phyloP scores from a whole-genome alignment of 1,284 basidiomycete species.

The Cutaneotrichosporon cavernicola region DNA sequence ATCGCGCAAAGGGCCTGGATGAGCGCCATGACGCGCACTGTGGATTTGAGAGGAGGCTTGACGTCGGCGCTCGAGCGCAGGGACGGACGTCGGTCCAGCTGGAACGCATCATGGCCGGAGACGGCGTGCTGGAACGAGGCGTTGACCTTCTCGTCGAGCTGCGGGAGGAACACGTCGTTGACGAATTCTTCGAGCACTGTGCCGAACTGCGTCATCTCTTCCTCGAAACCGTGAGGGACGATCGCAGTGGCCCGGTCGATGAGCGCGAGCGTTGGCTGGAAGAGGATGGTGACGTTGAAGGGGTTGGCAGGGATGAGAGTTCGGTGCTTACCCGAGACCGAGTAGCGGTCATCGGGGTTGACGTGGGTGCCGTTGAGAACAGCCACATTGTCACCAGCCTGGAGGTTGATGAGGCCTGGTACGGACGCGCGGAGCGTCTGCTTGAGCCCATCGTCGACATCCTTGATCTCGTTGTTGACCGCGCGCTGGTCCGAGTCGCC shows the following conservation, averaged over 20 bases:
- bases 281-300: conserved; percentile 90
- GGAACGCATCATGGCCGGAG: conserved; percentile 78
- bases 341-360: conserved; percentile 63
- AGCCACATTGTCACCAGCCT: conserved; percentile 60
- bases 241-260: conserved; percentile 68
- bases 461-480: conserved; percentile 66
- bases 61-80: conserved; percentile 17
- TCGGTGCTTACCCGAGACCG: conserved; percentile 71
- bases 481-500: conserved; percentile 77
- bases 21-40: conserved; percentile 79
- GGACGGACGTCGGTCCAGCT: conserved; percentile 47
- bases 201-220: conserved; percentile 66
- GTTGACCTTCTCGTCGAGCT: conserved; percentile 91
- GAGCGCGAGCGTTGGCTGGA: conserved; percentile 88
- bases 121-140: conserved; percentile 82
- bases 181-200: conserved; percentile 85
- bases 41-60: conserved; percentile 65
- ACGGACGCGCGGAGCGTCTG: conserved; percentile 83
- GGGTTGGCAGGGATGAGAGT: conserved; percentile 85
- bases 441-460: conserved; percentile 81
- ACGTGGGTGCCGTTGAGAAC: conserved; percentile 51
- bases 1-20: conserved; percentile 91
- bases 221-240: conserved; percentile 69
- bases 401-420: conserved; percentile 73
- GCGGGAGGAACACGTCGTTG: conserved; percentile 85